Evolutionary conservation across 805 yeast genomes (phyloP).

Genomic region (Cyberlindnera suaveolens): DNA sequence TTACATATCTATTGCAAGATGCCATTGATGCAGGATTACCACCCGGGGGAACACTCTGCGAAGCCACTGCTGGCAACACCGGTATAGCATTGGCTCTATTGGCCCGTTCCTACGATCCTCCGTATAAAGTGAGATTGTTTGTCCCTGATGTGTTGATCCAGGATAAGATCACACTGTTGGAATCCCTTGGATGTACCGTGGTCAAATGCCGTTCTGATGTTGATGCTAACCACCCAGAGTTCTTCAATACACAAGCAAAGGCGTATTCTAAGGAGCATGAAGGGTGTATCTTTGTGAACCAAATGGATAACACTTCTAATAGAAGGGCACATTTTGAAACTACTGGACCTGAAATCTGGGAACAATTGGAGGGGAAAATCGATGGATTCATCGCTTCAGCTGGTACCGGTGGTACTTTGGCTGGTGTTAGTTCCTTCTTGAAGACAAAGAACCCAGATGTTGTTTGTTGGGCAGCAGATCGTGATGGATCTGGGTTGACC

Average conservation of each 20-base stretch:
- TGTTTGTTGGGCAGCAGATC: slow-evolving; percentile 62
- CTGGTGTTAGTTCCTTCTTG: slow-evolving; percentile 63
- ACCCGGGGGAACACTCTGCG: slow-evolving; percentile 66
- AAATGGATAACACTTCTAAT: slow-evolving; percentile 70
- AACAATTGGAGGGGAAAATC: slow-evolving; percentile 45
- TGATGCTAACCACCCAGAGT: slow-evolving; percentile 42
- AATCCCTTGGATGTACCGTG: slow-evolving; percentile 53
- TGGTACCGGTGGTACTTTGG: slow-evolving; percentile 82
- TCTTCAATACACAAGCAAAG: slow-evolving; percentile 24
- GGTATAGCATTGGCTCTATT: slow-evolving; percentile 75
- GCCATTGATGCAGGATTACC: slow-evolving; percentile 49
- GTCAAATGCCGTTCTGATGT: slow-evolving; percentile 63
- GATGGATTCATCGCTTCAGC: slow-evolving; percentile 70
- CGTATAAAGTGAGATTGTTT: slow-evolving; percentile 57
- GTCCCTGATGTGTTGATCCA: slow-evolving; percentile 72
- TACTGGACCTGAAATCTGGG: slow-evolving; percentile 77
- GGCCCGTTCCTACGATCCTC: slow-evolving; percentile 30
- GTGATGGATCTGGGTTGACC: slow-evolving; percentile 70
- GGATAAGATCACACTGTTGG: slow-evolving; percentile 58
- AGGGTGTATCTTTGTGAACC: slow-evolving; percentile 69
- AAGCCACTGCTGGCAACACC: slow-evolving; percentile 84
- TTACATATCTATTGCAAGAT: slow-evolving; percentile 56
- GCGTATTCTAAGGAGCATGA: slow-evolving; percentile 30
- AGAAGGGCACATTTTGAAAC: slow-evolving; percentile 63
- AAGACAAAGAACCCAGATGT: slow-evolving; percentile 39